Evolutionary conservation across 2,329 filamentous ascomycete genomes (phyloP).

Genomic region (Falciphora oryzae): DNA sequence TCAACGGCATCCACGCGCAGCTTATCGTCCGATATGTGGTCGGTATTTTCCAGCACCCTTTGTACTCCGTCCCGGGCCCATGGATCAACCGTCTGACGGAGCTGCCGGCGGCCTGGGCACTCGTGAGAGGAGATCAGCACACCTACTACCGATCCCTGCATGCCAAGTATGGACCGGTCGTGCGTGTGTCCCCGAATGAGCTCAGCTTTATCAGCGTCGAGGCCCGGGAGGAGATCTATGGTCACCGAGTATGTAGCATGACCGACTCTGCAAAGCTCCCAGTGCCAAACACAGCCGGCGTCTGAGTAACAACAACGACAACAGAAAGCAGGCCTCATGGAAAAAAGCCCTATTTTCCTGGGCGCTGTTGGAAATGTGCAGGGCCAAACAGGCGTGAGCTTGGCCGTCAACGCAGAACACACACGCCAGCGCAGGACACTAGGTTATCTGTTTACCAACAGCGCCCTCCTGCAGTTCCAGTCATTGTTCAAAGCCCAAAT

Average conservation of each 20-base stretch:
- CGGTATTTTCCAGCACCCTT: conserved; percentile 20
- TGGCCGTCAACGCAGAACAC: conserved; percentile 21
- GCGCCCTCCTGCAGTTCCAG: background rate
- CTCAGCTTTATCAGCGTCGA: conserved; percentile 31
- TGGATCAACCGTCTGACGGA: conserved; percentile 20
- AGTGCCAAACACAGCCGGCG: no score
- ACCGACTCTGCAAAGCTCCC: no score
- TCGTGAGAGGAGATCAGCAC: conserved; percentile 8
- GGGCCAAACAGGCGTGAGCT: conserved; percentile 4
- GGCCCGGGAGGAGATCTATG: conserved; percentile 30
- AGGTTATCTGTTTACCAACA: conserved; percentile 15
- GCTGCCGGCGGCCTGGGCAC: conserved; percentile 7
- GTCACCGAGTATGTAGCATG: conserved; percentile 18
- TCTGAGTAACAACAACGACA: no score
- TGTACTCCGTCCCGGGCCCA: conserved; percentile 26
- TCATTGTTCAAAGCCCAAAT: conserved; percentile 25
- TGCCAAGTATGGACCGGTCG: conserved; percentile 34
- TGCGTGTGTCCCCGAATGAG: conserved; percentile 37
- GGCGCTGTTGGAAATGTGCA: conserved; percentile 17
- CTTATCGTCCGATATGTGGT: no score
- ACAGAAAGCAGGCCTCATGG: no score
- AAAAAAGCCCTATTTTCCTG: conserved; percentile 12
- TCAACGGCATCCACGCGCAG: no score
- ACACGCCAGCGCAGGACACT: conserved; percentile 28
- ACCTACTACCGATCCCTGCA: conserved; percentile 20